Base-by-base conservation (phyloP, 2,329 filamentous ascomycete genomes). In the Daldinia eschscholtzii region DNA sequence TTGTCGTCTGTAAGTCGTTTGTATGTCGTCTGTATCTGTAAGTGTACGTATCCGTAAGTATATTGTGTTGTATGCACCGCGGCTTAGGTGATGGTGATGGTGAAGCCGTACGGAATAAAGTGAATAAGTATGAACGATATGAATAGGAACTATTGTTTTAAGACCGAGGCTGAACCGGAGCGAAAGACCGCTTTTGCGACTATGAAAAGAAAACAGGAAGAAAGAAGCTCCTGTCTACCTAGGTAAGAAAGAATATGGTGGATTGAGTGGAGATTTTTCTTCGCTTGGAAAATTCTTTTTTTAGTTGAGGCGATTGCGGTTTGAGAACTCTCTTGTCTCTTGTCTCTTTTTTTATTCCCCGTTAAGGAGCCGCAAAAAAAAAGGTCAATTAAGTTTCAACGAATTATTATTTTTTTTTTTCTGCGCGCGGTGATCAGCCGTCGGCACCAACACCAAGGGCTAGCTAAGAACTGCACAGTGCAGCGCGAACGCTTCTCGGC, bases 211-310 rank as follows among this genome's bases (percentile, higher is more conserved):
- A 61, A 46, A 9, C 53, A 53, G 57, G 57, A 57, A 64, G 35
- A 50, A 58, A 41, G 44, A 57, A 57, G 58, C 59, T 64, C 63
- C 57, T 65, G 64, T 67, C 64, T 50, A 30, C 42, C 26, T 56
- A 64, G 50, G 58, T 66, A 70, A 67, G 59, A 69, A 56, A 46
- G 60, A 67, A 66, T 50, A 56, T 60, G 46, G 66, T 67, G 44
- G 57, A 70, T 63, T 69, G 70, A 72, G 72, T 74, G 72, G 72
- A 72, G 72, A 74, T 70, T 64, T 57, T 52, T 60, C 42, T 67
- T 70, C 37, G 52, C 52, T 65, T 62, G 60, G 65, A 65, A 70
- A 70, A 68, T 63, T 70, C 64, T 71, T 72, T 70, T 71, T 71
- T 72, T 67, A 71, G 68, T 67, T 65, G 68, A 70, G 63, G 65